These are phyloP conservation scores for Hypoxylon cercidicola DNA, from an alignment of 495 filamentous ascomycete genomes.

Conservation along the genomic window DNA sequence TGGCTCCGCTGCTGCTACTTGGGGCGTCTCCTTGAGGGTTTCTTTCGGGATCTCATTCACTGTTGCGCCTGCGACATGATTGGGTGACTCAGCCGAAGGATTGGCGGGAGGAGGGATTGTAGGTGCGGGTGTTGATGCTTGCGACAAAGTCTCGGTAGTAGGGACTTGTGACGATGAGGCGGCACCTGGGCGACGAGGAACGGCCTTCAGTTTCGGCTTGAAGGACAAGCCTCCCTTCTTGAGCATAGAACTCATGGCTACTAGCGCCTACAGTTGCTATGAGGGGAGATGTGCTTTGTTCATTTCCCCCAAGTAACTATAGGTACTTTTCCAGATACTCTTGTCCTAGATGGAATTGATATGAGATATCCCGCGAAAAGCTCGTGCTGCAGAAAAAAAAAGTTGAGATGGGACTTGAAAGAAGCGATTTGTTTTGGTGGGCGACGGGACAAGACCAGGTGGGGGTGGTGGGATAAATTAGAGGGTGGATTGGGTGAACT, in stretches of 20 bases:
- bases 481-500: background rate
- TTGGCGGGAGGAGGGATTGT: constrained; percentile 10
- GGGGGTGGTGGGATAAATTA: constrained; percentile 39
- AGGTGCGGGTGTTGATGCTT: constrained; percentile 32
- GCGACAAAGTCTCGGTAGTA: constrained; percentile 28
- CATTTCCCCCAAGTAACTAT: constrained; percentile 20
- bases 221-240: constrained; percentile 56
- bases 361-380: background rate
- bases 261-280: constrained; percentile 31
- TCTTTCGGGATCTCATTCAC: constrained; percentile 13
- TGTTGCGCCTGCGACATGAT: constrained; percentile 2
- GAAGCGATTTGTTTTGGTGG: constrained; percentile 10
- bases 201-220: constrained; percentile 57
- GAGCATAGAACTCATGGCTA: constrained; percentile 55
- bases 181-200: constrained; percentile 38
- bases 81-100: constrained; percentile 25
- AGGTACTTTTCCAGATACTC: background rate
- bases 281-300: background rate
- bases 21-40: constrained; percentile 6
- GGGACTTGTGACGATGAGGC: constrained; percentile 35
- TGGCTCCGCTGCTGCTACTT: constrained; percentile 3
- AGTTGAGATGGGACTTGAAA: background rate
- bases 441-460: constrained; percentile 20
- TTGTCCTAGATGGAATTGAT: constrained; percentile 2
- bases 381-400: background rate